These are phyloP conservation scores for Mikania micrantha DNA, from an alignment of 129 eudicot species.

Conservation along the genomic window DNA sequence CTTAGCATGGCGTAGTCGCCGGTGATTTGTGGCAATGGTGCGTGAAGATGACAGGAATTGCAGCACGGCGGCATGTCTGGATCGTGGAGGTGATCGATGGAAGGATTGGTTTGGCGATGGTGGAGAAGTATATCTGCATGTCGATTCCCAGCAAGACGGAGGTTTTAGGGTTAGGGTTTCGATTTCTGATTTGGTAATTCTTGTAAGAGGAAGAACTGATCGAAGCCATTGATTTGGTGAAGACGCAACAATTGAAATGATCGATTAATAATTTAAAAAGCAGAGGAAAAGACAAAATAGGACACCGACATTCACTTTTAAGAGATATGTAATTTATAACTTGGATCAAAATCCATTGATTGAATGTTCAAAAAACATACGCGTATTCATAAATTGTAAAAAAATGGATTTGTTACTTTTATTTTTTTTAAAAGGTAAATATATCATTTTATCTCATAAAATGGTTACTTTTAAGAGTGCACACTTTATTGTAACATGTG, in stretches of 20 bases:
- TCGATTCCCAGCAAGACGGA: conserved; percentile 69
- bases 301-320: too few relatives aligned
- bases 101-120: conserved; percentile 57
- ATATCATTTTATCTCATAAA: too few relatives aligned
- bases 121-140: conserved; percentile 69
- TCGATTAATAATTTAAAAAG: too few relatives aligned
- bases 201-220: conserved; percentile 26
- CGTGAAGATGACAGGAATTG: conserved; percentile 76
- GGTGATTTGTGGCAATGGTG: conserved; percentile 89
- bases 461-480: too few relatives aligned
- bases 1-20: conserved; percentile 48
- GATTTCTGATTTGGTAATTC: conserved; percentile 47
- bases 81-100: conserved; percentile 55
- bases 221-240: conserved; percentile 20
- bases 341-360: too few relatives aligned
- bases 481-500: too few relatives aligned
- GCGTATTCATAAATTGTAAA: too few relatives aligned
- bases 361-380: too few relatives aligned
- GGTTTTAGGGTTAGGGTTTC: conserved; percentile 60
- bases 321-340: too few relatives aligned
- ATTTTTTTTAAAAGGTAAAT: too few relatives aligned
- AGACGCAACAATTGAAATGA: neutral
- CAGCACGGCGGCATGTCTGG: conserved; percentile 55
- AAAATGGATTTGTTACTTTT: too few relatives aligned
- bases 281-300: too few relatives aligned